Evolutionary conservation across 345 rosid species (phyloP).

Genomic region (Jatropha curcas): DNA sequence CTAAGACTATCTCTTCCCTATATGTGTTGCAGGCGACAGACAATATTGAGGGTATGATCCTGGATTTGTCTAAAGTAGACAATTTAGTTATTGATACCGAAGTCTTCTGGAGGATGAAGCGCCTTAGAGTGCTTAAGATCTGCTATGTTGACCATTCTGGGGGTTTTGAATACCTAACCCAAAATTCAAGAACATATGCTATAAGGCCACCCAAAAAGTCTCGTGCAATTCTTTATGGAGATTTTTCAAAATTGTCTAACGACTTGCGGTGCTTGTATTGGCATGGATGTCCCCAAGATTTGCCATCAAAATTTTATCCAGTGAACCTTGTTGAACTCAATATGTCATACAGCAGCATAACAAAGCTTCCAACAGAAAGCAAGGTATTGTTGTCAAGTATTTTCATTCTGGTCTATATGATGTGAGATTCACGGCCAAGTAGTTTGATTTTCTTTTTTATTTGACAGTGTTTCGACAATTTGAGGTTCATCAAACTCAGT

Average conservation of each 20-base stretch:
- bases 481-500: not conserved
- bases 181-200: too few species aligned
- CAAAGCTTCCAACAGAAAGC: not conserved
- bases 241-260: not conserved
- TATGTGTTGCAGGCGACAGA: not conserved
- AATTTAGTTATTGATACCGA: not conserved
- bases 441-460: too few species aligned
- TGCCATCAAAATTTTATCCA: not conserved
- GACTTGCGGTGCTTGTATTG: not conserved
- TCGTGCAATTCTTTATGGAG: too few species aligned
- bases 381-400: not conserved
- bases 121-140: not conserved
- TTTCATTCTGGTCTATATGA: not conserved
- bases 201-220: too few species aligned
- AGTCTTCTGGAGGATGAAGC: not conserved
- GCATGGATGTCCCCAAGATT: not conserved
- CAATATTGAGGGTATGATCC: not conserved
- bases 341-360: not conserved
- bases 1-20: not conserved
- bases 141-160: not conserved
- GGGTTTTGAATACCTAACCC: too few species aligned
- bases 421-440: too few species aligned
- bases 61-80: not conserved
- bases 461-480: too few species aligned
- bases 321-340: slow-evolving; percentile 3